Evolutionary conservation across 176 grass and related monocot genomes (phyloP), one percentile per base, ranked within the genome.

Genomic region (Carex myosuroides): DNA sequence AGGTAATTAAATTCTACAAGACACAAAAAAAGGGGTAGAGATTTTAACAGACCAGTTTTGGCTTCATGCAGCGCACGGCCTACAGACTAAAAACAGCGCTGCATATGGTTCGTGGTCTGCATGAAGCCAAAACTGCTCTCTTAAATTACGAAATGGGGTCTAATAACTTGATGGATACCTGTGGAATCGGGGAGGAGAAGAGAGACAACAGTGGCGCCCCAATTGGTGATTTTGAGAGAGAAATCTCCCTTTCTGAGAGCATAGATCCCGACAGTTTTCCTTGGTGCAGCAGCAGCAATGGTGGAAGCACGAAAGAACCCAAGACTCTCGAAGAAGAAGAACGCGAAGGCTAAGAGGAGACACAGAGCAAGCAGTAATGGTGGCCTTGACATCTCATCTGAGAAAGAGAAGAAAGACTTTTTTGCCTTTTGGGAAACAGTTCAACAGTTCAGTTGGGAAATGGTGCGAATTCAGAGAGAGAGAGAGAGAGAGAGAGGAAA

Each of bases 141-240:
- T 44, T 44, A 44, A 44, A 44, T 44, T 44, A 44, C 41, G 6
- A 6, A 44, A 44, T 8, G 41, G 41, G 46, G 46, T 48, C 0
- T 41, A 37, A 32, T 41, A 39, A 39, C 4, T 44, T 11, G n/a
- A 20, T 13, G 14, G 13, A 11, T 8, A 98, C 95, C 96, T 90
- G 76, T 90, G 72, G 96, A 98, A 52, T 98, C 96, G 9, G 96
- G 96, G 32, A 95, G 85, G 81, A 93, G 41, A 64, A 95, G 87
- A 30, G 96, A 98, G 60, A 81, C 85, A 66, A 95, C 70, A 37
- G 83, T 90, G 70, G 96, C 93, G 55, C 96, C 96, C 93, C 91
- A 95, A 42, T 98, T 98, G 74, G 91, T 90, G 35, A 95, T 75
- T 79, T 64, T 89, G 60, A 93, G 8, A 30, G 91, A 98, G 87